Conservation (phyloP, 2,329 filamentous ascomycete genomes). For the Arthroderma sp. region DNA sequence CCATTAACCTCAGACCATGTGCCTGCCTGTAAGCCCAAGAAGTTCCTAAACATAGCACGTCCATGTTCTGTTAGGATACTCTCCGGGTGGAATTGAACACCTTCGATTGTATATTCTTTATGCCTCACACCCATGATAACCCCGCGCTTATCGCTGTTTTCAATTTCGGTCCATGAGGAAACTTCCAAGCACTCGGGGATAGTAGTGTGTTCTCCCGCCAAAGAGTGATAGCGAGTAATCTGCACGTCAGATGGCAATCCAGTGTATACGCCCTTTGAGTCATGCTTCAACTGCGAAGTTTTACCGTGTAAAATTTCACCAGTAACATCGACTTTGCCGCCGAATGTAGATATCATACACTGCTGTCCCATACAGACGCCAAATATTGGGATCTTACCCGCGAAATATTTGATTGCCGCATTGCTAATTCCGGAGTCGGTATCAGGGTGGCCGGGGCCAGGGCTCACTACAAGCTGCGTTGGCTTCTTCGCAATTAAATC, state of each 20-base stretch:
- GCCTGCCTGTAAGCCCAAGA: constrained; percentile 72
- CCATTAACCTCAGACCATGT: constrained; percentile 59
- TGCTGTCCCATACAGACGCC: constrained; percentile 99
- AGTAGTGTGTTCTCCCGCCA: constrained; percentile 80
- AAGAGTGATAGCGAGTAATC: constrained; percentile 90
- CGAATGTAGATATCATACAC: constrained; percentile 90
- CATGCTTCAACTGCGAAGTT: constrained; percentile 80
- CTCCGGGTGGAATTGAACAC: constrained; percentile 95
- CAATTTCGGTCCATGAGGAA: constrained; percentile 70
- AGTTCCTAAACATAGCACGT: constrained; percentile 82
- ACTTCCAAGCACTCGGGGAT: constrained; percentile 77
- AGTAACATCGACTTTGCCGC: constrained; percentile 79
- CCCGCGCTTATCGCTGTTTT: constrained; percentile 58
- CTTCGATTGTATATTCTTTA: constrained; percentile 81
- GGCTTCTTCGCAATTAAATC: constrained; percentile 73
- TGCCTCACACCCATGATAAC: constrained; percentile 96
- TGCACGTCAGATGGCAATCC: constrained; percentile 67
- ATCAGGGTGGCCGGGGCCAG: constrained; percentile 82
- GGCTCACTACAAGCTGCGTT: constrained; percentile 88
- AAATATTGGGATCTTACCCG: constrained; percentile 85
- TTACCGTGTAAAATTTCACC: constrained; percentile 97
- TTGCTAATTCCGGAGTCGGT: constrained; percentile 89
- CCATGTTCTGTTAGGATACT: constrained; percentile 89
- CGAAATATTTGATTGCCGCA: constrained; percentile 79
- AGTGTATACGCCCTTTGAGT: constrained; percentile 80